Evolutionary conservation across 108 stramenopile genomes (phyloP).

Genomic region (Hondaea fermentalgiana): DNA sequence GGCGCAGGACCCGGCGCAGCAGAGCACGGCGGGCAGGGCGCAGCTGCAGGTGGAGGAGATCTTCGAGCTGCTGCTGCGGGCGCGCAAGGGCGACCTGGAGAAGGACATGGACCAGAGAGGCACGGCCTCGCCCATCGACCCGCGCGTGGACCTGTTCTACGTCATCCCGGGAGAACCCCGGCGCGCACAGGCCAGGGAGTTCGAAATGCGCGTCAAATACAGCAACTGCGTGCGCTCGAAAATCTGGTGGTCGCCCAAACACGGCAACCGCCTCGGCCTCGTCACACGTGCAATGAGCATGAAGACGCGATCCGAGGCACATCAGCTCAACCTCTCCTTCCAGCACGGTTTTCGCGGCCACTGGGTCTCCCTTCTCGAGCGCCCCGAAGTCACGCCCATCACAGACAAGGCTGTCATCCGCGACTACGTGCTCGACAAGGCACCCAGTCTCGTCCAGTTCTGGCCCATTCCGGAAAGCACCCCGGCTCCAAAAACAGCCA

Average conservation of each 20-base stretch:
- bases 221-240: neutral
- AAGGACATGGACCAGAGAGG: neutral
- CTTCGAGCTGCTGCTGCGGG: neutral
- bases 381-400: neutral
- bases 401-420: neutral
- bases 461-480: neutral
- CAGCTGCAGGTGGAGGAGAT: conserved; percentile 3
- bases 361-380: neutral
- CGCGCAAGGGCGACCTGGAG: neutral
- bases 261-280: neutral
- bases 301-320: neutral
- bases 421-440: neutral
- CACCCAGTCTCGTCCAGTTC: neutral
- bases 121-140: neutral
- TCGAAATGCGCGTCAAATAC: neutral
- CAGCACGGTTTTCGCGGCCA: neutral
- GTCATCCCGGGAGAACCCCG: neutral
- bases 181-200: neutral
- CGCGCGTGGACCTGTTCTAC: neutral
- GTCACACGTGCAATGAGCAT: neutral
- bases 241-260: neutral
- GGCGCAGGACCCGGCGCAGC: neutral
- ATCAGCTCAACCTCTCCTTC: neutral
- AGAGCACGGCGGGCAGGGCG: neutral
- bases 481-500: neutral